Base-by-base conservation (phyloP, 129 eudicot genomes). In the Oenanthe sinensis region DNA sequence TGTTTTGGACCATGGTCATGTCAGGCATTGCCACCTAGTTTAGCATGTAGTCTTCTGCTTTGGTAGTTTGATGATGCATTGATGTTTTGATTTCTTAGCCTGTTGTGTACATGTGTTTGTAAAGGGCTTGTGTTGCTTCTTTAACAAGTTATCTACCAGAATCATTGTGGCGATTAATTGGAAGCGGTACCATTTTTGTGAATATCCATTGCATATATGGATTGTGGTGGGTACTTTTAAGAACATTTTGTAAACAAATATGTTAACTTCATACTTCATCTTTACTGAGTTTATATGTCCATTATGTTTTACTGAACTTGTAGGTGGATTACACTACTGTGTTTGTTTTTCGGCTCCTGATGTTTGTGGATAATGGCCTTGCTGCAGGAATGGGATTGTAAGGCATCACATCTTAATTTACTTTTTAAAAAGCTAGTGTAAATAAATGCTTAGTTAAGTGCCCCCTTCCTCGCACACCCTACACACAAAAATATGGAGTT, bases 291-390 rank as follows among this genome's bases (percentile, higher is more conserved):
- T 69, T 58, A 15, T 49, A 39, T 67, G 44, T 75, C 36, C 33
- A 42, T 62, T 22, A 50, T 69, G 70, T 2, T 43, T 40, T 44
- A 13, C 77, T 81, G 65, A 46, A 50, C 77, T 26, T 45, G 19
- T 54, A 95, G 99, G 93, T 92, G 80, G 99, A 92, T 82, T 95
- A 95, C 75, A 89, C 90, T 4, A 68, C 89, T 8, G 91, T 92
- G 42, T 92, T 95, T 83, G 76, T 95, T 81, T 91, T 92, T 75
- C 92, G 99, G 78, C 84, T 92, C 78, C 78, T 95, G 92, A 95
- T 95, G 99, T 92, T 95, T 86, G 85, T 95, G 22, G 99, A 95
- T 50, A 91, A 95, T 85, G 96, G 92, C 9, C 86, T 95, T 78
- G 92, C 96, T 65, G 83, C 96, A 30, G 88, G 93, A 81, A 87